A percentile compares a stretch with the other conserved stretches of the same genome.
phyloP scores from a whole-genome alignment of 495 filamentous ascomycete species.

The Parachaetomium inaequale region DNA sequence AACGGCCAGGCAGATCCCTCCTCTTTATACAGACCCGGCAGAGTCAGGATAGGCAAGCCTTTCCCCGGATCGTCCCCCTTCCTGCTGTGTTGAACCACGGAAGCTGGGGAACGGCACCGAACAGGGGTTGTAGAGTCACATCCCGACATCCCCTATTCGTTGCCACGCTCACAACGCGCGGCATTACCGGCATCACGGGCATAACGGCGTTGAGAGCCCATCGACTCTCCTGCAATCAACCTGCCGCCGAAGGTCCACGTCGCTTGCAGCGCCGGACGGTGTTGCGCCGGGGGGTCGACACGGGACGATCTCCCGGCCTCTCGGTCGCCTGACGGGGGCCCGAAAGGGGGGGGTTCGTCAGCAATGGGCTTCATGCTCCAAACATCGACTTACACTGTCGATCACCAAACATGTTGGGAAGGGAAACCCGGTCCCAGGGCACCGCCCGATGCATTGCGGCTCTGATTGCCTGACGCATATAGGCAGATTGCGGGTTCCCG shows the following conservation, averaged over 20 bases:
- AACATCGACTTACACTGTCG: background rate
- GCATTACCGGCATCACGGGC: background rate
- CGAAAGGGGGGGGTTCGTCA: background rate
- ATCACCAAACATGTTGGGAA: constrained; percentile 2
- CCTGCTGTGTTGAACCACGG: background rate
- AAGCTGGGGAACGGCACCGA: background rate
- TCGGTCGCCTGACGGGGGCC: background rate
- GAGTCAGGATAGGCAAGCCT: background rate
- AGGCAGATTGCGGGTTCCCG: constrained; percentile 12
- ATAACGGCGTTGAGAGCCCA: constrained; percentile 1
- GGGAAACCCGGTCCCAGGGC: background rate
- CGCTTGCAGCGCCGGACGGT: constrained; percentile 6
- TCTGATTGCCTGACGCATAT: constrained; percentile 8
- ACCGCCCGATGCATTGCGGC: constrained; percentile 5
- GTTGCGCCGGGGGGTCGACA: background rate
- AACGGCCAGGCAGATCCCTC: background rate
- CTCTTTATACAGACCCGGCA: background rate
- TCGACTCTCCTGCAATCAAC: background rate
- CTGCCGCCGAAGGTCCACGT: background rate
- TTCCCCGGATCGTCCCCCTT: background rate
- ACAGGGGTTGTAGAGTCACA: background rate
- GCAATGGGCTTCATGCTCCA: background rate
- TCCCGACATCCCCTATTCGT: background rate
- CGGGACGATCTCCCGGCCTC: constrained; percentile 17
- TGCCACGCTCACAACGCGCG: background rate